Evolutionary conservation across 768 basidiomycete species (phyloP), one percentile per base, ranked within the genome.

Genomic region (Mycena olivaceomarginata): DNA sequence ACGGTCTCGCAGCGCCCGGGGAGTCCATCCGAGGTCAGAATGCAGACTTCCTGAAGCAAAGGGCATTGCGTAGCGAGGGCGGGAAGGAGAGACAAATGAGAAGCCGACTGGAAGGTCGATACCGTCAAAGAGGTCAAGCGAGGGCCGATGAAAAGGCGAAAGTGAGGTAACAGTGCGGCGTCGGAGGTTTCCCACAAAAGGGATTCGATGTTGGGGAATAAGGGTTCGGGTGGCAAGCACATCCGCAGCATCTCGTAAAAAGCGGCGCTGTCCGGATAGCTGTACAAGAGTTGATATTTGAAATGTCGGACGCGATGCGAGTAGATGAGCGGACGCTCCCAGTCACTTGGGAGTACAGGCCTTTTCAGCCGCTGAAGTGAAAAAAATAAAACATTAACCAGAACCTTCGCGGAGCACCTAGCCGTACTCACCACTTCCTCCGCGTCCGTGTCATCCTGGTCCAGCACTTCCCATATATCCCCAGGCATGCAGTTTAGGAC

Each of bases 81-180:
- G 1, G 67, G 74, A 56, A 75, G 74, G 40, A 69, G 46, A 22
- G 74, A 63, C 22, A 75, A 69, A 45, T 75, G 74, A 22, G 67
- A 13, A 45, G 41, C 41, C 4, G 74, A 69, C 39, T 68, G 39
- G 43, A 62, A 64, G 48, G 39, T 31, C 13, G 39, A 51, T 16
- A 69, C 18, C 37, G 18, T 53, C 60, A 75, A 57, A n/a, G 48
- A 43, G 7, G 46, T 69, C 11, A 75, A 46, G 31, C 67, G 67
- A 45, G 67, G 73, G 46, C 73, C 73, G 16, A 68, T 39, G 48
- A 74, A 74, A 22, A 62, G 45, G 8, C 46, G 67, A 45, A 53
- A 48, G 43, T 68, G 46, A 31, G 73, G 67, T 4, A 74, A 60
- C 7, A 51, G 16, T 48, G 53, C 41, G 25, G 45, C 31, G 25